Evolutionary conservation across 768 basidiomycete genomes (phyloP).

Genomic region (Agrocybe pediades): DNA sequence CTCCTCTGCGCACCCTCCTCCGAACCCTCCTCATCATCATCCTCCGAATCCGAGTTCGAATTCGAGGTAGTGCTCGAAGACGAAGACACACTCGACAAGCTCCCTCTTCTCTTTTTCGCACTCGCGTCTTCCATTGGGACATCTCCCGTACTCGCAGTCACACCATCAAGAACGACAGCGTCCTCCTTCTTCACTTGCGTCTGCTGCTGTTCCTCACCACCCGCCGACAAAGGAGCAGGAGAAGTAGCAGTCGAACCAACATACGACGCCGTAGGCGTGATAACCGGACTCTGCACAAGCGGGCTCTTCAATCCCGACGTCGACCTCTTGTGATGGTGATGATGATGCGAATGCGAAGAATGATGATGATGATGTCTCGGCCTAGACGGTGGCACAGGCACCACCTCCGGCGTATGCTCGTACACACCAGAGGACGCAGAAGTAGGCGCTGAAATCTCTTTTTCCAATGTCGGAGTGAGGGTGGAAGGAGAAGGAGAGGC

Average conservation of each 20-base stretch:
- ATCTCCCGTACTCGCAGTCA: too few relatives aligned
- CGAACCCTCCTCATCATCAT: too few relatives aligned
- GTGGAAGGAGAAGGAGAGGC: too few relatives aligned
- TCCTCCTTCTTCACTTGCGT: too few relatives aligned
- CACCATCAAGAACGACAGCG: not conserved
- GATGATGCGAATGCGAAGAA: slow-evolving; percentile 8
- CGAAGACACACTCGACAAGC: not conserved
- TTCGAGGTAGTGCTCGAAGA: not conserved
- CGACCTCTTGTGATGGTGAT: slow-evolving; percentile 1
- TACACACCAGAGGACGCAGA: not conserved
- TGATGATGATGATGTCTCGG: slow-evolving; percentile 16
- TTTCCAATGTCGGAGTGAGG: too few relatives aligned
- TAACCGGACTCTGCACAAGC: not conserved
- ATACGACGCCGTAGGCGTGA: not conserved
- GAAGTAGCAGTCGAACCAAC: too few relatives aligned
- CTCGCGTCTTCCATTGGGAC: too few relatives aligned
- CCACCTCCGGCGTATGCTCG: slow-evolving; percentile 10
- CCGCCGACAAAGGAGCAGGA: too few relatives aligned
- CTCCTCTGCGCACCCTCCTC: too few relatives aligned
- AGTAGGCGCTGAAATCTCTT: too few relatives aligned
- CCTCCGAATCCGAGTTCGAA: not conserved
- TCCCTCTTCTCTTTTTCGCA: not conserved
- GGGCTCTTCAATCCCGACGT: not conserved
- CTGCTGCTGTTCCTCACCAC: too few relatives aligned
- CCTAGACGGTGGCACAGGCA: slow-evolving; percentile 19